phyloP scores from a whole-genome alignment of 805 yeast species.

The Candida maris region DNA sequence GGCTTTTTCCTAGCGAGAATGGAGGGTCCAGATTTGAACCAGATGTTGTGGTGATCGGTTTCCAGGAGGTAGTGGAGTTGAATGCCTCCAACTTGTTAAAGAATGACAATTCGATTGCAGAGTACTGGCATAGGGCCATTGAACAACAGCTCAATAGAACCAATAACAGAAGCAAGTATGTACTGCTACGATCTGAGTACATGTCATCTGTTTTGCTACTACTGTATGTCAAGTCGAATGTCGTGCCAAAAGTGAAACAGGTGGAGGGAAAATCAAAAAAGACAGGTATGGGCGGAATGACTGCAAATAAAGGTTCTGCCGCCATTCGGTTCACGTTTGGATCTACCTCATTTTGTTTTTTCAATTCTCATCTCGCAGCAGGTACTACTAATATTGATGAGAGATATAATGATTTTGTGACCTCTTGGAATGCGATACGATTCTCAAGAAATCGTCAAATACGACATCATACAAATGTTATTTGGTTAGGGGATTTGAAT shows the following conservation, averaged over 20 bases:
- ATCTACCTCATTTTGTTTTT: constrained; percentile 72
- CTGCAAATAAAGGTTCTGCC: constrained; percentile 96
- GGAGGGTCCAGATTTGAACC: constrained; percentile 51
- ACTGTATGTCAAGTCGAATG: constrained; percentile 54
- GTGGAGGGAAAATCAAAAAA: constrained; percentile 95
- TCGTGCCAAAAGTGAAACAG: constrained; percentile 54
- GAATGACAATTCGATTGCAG: constrained; percentile 75
- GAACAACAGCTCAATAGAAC: constrained; percentile 52
- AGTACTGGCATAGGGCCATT: constrained; percentile 74
- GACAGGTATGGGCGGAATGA: constrained; percentile 94
- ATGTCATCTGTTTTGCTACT: constrained; percentile 66
- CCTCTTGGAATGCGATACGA: constrained; percentile 69
- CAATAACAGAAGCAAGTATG: constrained; percentile 38
- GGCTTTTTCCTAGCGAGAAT: constrained; percentile 77
- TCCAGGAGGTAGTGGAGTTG: constrained; percentile 91
- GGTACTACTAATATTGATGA: constrained; percentile 81
- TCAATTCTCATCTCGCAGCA: constrained; percentile 93
- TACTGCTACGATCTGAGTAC: constrained; percentile 70
- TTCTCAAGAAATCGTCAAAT: constrained; percentile 76
- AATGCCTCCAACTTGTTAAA: constrained; percentile 87
- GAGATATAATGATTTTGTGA: constrained; percentile 78
- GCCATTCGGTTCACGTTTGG: constrained; percentile 86
- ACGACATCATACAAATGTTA: constrained; percentile 77
- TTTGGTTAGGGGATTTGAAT: constrained; percentile 96
- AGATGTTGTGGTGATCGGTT: constrained; percentile 82